A percentile compares a stretch with the other conserved stretches of the same genome.
Conservation (phyloP, 441 rosid species). For the Aleurites moluccanus region DNA sequence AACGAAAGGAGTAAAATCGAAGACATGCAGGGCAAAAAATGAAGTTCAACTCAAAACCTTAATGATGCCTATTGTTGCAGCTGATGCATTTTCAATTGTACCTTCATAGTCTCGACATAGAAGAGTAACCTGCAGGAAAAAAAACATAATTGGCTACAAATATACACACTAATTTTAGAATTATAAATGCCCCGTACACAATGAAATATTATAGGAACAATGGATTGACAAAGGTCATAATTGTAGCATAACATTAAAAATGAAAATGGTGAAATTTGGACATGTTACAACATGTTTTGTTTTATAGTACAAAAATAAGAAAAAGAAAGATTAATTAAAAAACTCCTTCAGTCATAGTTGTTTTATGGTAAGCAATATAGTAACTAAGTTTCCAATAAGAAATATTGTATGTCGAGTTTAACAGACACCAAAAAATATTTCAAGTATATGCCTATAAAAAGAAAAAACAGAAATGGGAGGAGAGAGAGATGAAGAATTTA, state of each 20-base stretch:
- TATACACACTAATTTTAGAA: background rate
- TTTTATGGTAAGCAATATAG: background rate
- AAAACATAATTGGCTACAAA: background rate
- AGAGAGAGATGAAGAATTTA: too few species aligned
- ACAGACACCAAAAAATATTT: background rate
- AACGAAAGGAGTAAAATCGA: constrained; percentile 14
- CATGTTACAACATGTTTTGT: background rate
- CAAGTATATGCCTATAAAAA: background rate
- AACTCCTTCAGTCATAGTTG: too few species aligned
- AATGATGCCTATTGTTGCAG: constrained; percentile 91
- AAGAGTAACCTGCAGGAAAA: constrained; percentile 72
- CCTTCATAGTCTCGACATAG: constrained; percentile 83
- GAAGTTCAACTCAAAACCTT: constrained; percentile 60
- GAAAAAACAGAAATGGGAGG: background rate
- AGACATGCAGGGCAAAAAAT: constrained; percentile 20
- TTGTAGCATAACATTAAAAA: background rate
- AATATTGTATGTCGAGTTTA: background rate
- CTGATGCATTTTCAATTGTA: constrained; percentile 59
- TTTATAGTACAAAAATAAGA: background rate
- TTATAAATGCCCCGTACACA: background rate
- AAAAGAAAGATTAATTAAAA: background rate
- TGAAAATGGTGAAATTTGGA: background rate
- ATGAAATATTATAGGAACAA: background rate
- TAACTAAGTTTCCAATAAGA: background rate
- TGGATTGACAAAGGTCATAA: background rate